A percentile compares a stretch with the other conserved stretches of the same genome.
These are phyloP conservation scores for Suhomyces canberraensis DNA, from an alignment of 805 yeast genomes.

Conservation along the genomic window DNA sequence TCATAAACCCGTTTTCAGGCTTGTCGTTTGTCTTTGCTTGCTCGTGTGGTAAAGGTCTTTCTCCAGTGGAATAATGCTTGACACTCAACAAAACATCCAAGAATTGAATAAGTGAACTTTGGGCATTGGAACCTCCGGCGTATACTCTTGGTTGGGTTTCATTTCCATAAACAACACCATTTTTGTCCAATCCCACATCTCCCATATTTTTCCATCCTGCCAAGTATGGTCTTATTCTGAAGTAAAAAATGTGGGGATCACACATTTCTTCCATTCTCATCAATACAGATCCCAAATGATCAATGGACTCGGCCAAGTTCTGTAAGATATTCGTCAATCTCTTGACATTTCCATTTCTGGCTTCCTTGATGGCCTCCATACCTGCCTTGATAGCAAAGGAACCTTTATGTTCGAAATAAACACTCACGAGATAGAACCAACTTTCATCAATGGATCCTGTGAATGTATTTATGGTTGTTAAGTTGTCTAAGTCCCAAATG, in stretches of 20 bases:
- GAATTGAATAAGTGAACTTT: constrained; percentile 83
- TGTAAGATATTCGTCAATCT: constrained; percentile 50
- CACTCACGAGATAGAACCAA: constrained; percentile 91
- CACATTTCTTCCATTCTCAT: constrained; percentile 90
- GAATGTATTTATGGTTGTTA: constrained; percentile 78
- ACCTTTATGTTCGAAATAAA: constrained; percentile 80
- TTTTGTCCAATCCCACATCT: constrained; percentile 65
- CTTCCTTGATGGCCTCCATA: constrained; percentile 58
- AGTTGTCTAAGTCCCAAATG: constrained; percentile 57
- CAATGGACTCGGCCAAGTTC: constrained; percentile 69
- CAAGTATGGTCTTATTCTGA: constrained; percentile 78
- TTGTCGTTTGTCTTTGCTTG: constrained; percentile 2
- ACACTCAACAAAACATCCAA: constrained; percentile 75
- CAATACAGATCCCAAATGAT: constrained; percentile 65
- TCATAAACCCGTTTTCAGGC: constrained; percentile 53
- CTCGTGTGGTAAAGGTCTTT: constrained; percentile 32
- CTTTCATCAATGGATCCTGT: constrained; percentile 90
- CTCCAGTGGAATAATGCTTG: constrained; percentile 77
- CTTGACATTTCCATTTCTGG: constrained; percentile 43
- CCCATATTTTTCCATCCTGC: constrained; percentile 96
- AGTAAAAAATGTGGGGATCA: constrained; percentile 89
- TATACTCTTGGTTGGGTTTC: constrained; percentile 52
- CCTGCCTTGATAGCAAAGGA: constrained; percentile 69
- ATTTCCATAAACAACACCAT: constrained; percentile 77
- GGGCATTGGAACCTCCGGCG: constrained; percentile 95